Evolutionary conservation across 495 filamentous ascomycete genomes (phyloP), one percentile per base, ranked within the genome.

Genomic region (Hyaloscypha variabilis): DNA sequence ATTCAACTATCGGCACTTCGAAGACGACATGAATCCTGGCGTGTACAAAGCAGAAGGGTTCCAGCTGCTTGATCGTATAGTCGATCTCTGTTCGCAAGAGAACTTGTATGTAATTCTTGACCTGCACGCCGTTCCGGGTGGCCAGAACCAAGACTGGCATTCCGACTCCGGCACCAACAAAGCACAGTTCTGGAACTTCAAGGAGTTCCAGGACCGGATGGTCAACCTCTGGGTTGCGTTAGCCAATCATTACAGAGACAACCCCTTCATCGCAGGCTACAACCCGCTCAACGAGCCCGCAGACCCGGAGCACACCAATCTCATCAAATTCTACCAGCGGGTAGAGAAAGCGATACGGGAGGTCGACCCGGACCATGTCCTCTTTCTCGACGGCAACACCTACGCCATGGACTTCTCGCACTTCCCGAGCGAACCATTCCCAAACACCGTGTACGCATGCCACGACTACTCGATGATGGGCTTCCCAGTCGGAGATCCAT

Each of bases 101-200:
- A 79, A 79, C 19, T 79, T 90, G 58, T 89, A 89, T 69, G 86
- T 82, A 24, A 84, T 88, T 60, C 76, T 88, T 24, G 87, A 89
- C 69, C 78, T 90, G 77, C 87, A 89, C 70, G 79, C 87, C 23
- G 81, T 80, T 4, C 87, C 87, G 6, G 87, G 87, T 4, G 86
- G 86, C 4, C 87, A 90, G 67, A 89, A 88, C 65, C 81, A 78
- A 29, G 87, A 87, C 68, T 89, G 87, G 87, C 87, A 90, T 70
- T 82, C 78, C 1, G 87, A 90, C 65, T 80, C 80, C 36, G 77
- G 76, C 11, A 78, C 81, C 39, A 75, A 78, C 67, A 77, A 85
- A 58, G 85, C 87, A 3, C 76, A 81, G 10, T 89, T 90, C 73
- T 89, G 87, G 87, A 81, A 87, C 6, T 84, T 84, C 71, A 85